Evolutionary conservation across 2,329 filamentous ascomycete species (phyloP).

Genomic region (Trichophyton rubrum): DNA sequence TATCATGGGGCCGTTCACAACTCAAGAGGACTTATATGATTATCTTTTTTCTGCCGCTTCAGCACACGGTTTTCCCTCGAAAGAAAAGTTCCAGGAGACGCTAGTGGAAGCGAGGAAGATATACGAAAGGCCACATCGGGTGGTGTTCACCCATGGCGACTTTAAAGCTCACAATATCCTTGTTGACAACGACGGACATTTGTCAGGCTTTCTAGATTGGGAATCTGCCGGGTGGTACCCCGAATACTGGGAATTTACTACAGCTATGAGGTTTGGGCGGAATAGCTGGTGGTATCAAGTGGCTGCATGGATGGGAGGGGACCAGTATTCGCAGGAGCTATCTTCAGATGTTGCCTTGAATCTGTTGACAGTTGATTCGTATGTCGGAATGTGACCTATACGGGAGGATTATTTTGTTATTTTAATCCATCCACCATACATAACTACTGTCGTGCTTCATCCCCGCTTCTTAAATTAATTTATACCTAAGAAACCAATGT

Average conservation of each 20-base stretch:
- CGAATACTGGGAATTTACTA: conserved; percentile 15
- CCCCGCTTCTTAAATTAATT: background rate
- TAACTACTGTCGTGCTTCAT: background rate
- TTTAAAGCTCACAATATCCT: conserved; percentile 18
- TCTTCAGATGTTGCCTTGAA: conserved; percentile 15
- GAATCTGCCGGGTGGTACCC: conserved; percentile 14
- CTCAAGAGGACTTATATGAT: conserved; percentile 18
- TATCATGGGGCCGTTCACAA: background rate
- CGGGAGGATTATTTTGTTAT: background rate
- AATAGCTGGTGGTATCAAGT: conserved; percentile 17
- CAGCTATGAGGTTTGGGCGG: conserved; percentile 16
- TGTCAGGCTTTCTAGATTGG: conserved; percentile 21
- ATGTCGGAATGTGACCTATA: conserved; percentile 11
- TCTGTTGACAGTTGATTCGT: conserved; percentile 16
- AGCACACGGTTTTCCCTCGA: conserved; percentile 19
- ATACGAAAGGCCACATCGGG: conserved; percentile 10
- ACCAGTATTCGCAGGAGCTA: conserved; percentile 14
- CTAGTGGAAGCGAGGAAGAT: conserved; percentile 16
- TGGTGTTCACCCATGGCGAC: conserved; percentile 19
- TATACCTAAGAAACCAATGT: too few relatives aligned
- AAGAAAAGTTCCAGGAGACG: conserved; percentile 18
- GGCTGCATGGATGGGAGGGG: conserved; percentile 14
- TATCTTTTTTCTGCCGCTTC: conserved; percentile 21
- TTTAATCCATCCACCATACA: background rate
- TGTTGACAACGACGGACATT: conserved; percentile 13